Conservation (phyloP, 2,329 filamentous ascomycete genomes). For the Sporothrix protearum region DNA sequence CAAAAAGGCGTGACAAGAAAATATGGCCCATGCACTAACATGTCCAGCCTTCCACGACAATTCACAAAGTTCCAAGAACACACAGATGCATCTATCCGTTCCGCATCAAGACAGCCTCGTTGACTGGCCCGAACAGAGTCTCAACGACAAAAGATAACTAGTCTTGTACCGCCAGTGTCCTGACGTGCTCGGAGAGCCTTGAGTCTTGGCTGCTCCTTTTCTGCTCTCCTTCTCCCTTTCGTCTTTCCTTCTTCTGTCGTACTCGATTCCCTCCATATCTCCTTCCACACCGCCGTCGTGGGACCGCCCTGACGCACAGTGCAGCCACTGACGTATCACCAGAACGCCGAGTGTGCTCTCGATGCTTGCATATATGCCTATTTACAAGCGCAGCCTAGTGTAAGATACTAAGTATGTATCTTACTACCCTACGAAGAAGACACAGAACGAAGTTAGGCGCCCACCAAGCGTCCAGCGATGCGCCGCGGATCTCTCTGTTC, state of each 20-base stretch:
- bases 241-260: neutral
- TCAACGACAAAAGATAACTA: neutral
- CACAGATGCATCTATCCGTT: neutral
- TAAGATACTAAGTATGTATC: no score
- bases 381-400: neutral
- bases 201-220: neutral
- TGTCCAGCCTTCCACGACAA: neutral
- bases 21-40: neutral
- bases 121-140: neutral
- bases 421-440: neutral
- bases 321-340: conserved; percentile 2
- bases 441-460: neutral
- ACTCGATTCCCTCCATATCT: neutral
- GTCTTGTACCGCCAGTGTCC: neutral
- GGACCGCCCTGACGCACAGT: neutral
- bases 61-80: neutral
- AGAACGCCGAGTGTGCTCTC: neutral
- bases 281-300: neutral
- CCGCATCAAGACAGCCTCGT: neutral
- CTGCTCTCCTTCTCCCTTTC: neutral
- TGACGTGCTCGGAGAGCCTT: neutral
- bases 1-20: neutral
- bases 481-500: conserved; percentile 9
- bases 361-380: neutral
- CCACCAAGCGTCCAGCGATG: neutral